Percentiles rank a stretch among this genome's conserved stretches.
phyloP scores from a whole-genome alignment of 768 basidiomycete genomes.

The Collybia sordida region DNA sequence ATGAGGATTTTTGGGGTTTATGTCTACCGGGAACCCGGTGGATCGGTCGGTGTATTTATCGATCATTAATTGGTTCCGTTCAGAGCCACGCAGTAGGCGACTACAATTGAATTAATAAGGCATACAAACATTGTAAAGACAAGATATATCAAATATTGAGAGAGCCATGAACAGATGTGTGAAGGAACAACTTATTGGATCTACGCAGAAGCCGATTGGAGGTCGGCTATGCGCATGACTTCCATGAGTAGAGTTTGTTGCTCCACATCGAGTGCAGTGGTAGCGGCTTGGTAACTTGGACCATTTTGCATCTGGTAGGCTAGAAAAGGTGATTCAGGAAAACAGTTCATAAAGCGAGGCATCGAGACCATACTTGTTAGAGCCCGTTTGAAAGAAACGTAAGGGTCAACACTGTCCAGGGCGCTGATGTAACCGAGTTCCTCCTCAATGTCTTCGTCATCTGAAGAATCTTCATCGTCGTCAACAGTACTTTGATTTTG shows the following conservation, averaged over 20 bases:
- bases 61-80: no score
- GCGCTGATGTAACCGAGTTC: slow-evolving; percentile 87
- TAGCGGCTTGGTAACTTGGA: slow-evolving; percentile 67
- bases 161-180: slow-evolving; percentile 6
- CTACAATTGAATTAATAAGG: not conserved
- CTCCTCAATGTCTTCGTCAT: slow-evolving; percentile 66
- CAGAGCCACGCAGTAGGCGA: no score
- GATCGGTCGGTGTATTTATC: no score
- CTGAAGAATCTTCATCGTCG: slow-evolving; percentile 52
- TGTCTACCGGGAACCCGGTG: no score
- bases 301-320: slow-evolving; percentile 77
- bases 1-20: no score
- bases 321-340: slow-evolving; percentile 24
- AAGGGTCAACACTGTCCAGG: slow-evolving; percentile 77
- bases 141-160: slow-evolving; percentile 12
- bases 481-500: slow-evolving; percentile 53
- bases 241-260: slow-evolving; percentile 85
- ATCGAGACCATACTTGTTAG: slow-evolving; percentile 57
- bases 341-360: slow-evolving; percentile 2
- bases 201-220: slow-evolving; percentile 10
- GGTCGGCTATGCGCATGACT: slow-evolving; percentile 72
- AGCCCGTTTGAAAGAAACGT: slow-evolving; percentile 75
- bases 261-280: slow-evolving; percentile 69
- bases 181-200: slow-evolving; percentile 2
- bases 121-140: slow-evolving; percentile 7